phyloP scores from a whole-genome alignment of 768 basidiomycete genomes.

The Neoboletus brunneissimus region DNA sequence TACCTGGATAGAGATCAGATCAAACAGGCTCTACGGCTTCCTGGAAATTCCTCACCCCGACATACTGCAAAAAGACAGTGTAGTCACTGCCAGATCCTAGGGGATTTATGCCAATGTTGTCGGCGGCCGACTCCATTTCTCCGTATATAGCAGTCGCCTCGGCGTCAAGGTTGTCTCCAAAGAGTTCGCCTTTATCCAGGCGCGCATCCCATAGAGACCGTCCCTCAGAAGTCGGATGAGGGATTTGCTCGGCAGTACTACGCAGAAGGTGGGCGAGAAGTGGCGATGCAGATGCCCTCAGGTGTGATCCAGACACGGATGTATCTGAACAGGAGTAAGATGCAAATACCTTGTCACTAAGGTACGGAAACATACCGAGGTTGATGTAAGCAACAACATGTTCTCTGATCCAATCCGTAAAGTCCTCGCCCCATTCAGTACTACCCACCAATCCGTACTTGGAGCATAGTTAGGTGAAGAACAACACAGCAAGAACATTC shows the following conservation, averaged over 20 bases:
- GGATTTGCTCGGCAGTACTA: slow-evolving; percentile 62
- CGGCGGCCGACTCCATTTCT: slow-evolving; percentile 24
- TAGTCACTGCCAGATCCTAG: slow-evolving; percentile 90
- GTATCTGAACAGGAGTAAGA: slow-evolving; percentile 44
- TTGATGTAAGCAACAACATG: slow-evolving; percentile 90
- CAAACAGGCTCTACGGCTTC: neutral
- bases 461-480: slow-evolving; percentile 1
- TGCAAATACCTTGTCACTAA: slow-evolving; percentile 29
- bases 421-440: slow-evolving; percentile 96
- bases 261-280: slow-evolving; percentile 78
- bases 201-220: slow-evolving; percentile 80
- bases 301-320: slow-evolving; percentile 52
- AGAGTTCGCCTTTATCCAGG: slow-evolving; percentile 47
- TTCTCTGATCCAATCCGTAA: slow-evolving; percentile 71
- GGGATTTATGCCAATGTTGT: slow-evolving; percentile 46
- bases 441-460: slow-evolving; percentile 77
- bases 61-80: slow-evolving; percentile 85
- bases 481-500: slow-evolving; percentile 1
- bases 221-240: slow-evolving; percentile 64
- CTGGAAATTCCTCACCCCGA: slow-evolving; percentile 47
- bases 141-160: slow-evolving; percentile 30
- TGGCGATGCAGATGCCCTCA: slow-evolving; percentile 62
- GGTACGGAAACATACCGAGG: slow-evolving; percentile 42
- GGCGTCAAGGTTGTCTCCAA: slow-evolving; percentile 31
- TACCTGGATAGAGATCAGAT: slow-evolving; percentile 23